Evolutionary conservation across 768 basidiomycete genomes (phyloP), one percentile per base, ranked within the genome.

Genomic region (Lepiota brunneoincarnata): DNA sequence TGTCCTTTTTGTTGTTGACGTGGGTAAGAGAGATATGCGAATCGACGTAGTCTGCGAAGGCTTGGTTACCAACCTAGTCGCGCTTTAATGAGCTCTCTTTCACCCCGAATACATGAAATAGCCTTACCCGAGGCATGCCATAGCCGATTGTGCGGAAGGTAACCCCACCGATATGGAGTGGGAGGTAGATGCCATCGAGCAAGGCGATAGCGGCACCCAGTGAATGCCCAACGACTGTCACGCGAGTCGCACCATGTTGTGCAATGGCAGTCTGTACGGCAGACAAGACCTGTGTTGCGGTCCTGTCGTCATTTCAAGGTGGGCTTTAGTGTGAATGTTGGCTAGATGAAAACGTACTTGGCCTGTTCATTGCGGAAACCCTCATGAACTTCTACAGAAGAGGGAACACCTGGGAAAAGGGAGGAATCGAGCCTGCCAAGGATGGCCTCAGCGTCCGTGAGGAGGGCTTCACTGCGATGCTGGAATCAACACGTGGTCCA

Each of bases 121-220:
- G 4, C 64, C 57, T 41, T 28, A 82, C 79, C 49, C 77, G 67
- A 17, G 78, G 76, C 67, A 74, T 63, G 1, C 77, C 77, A 58
- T 76, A 79, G 0, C 69, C 69, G 21, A 78, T 66, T 11, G 67
- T 67, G 23, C 57, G 68, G 63, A 75, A 66, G 6, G 67, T 66
- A 2, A 73, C 69, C 10, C 61, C 66, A 2, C 79, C 71, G 28
- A 84, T 64, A 53, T 80, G 75, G 20, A 80, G 64, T 7, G 76
- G 76, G 18, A 87, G 72, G 59, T 77, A 84, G 36, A 86, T 71
- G 10, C 77, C 69, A 51, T 85, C 82, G 14, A 87, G 70, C 12
- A 86, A 70, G 4, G 81, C 69, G 47, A 85, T 65, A 1, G 82
- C 82, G 31, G 56, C 57, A 57, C 73, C 77, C 6, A 80, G 66